These are phyloP conservation scores for Aspergillus sergii DNA, from an alignment of 2,329 filamentous ascomycete species.

Conservation along the genomic window DNA sequence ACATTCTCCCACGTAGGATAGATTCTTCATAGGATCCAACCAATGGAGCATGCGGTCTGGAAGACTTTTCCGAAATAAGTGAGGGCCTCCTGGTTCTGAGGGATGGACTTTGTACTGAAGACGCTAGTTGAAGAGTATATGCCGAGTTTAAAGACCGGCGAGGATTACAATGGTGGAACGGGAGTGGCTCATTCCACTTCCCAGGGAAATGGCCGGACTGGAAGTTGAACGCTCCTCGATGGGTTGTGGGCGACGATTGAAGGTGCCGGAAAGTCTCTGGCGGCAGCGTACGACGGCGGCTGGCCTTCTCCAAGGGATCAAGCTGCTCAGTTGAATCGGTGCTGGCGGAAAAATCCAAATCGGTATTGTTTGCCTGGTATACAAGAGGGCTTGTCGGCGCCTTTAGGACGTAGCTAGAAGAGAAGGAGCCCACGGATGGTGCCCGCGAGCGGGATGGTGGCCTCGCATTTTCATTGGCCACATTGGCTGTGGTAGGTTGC, in stretches of 20 bases:
- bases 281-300: slow-evolving; percentile 72
- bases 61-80: slow-evolving; percentile 71
- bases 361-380: slow-evolving; percentile 82
- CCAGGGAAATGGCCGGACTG: slow-evolving; percentile 47
- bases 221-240: slow-evolving; percentile 43
- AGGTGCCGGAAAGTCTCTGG: slow-evolving; percentile 60
- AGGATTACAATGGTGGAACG: slow-evolving; percentile 78
- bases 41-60: slow-evolving; percentile 88
- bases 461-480: slow-evolving; percentile 15
- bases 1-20: slow-evolving; percentile 93
- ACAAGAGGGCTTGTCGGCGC: slow-evolving; percentile 91
- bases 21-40: slow-evolving; percentile 98
- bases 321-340: slow-evolving; percentile 56
- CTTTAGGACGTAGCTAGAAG: slow-evolving; percentile 80
- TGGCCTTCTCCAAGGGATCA: slow-evolving; percentile 49
- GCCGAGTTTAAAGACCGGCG: slow-evolving; percentile 72
- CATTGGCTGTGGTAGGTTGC: slow-evolving; percentile 20
- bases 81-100: slow-evolving; percentile 66
- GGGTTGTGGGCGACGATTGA: slow-evolving; percentile 44
- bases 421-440: slow-evolving; percentile 70
- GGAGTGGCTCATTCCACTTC: slow-evolving; percentile 62
- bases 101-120: slow-evolving; percentile 41
- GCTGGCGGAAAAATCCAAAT: slow-evolving; percentile 65
- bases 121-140: slow-evolving; percentile 52
- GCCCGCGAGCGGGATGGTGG: slow-evolving; percentile 45